Evolutionary conservation across 768 basidiomycete species (phyloP), one percentile per base, ranked within the genome.

Genomic region (Tremella mesenterica): DNA sequence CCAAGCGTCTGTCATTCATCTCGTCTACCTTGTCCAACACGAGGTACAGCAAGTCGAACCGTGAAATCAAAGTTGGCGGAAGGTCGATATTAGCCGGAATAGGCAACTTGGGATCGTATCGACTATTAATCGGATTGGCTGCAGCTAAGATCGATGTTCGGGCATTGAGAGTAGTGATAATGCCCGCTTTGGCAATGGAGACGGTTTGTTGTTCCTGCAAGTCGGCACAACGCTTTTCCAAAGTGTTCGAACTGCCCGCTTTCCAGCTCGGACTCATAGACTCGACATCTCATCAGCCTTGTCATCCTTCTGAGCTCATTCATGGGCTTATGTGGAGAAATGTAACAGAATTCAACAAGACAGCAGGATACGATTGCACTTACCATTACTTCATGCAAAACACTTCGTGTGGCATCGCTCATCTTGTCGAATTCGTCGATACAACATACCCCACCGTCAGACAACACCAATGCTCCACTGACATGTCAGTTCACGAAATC

Each of bases 151-250:
- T 88, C 7, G 95, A 97, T 1, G 93, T 93, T 48, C 95, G 84
- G 23, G 95, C 95, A 66, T 97, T 97, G 44, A 99, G 79, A 1
- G 95, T 97, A 7, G 95, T 99, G 8, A 93, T 92, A 69, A 99
- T 99, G 21, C 95, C 95, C 4, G 95, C 95, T 75, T 97, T 99
- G 38, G 95, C 95, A 58, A 99, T 99, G 2, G 93, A 97, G 52
- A 99, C 96, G 0, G 95, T 99, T 76, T 99, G 95, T 73, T 97
- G 95, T 75, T 97, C 93, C 92, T 95, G 16, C 4, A 36, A 18
- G 38, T 41, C 38, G 23, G 38, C 14, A 5, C 4, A 14, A 23
- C 4, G 5, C 38, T 5, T 4, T 4, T 41, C 23, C 6, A 16
- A 41, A 16, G n/a, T n/a, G n/a, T n/a, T n/a, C n/a, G n/a, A n/a